Conservation (phyloP, 371 early-diverging fungal genomes). For the Mucor irregularis region DNA sequence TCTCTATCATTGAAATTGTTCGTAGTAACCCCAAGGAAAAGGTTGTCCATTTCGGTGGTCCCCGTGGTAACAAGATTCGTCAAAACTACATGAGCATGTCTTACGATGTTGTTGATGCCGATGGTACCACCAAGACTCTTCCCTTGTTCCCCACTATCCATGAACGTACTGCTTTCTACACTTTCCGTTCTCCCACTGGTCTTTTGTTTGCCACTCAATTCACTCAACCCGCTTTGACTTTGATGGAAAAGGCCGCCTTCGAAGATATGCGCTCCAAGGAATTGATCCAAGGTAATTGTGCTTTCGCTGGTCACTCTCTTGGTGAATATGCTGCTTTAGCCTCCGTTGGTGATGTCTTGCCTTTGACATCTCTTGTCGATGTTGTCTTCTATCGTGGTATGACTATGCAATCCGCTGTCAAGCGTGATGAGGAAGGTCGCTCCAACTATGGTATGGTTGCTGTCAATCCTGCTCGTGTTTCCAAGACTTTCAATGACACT, state of each 20-base stretch:
- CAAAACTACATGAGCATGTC: slow-evolving; percentile 90
- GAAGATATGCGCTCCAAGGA: slow-evolving; percentile 91
- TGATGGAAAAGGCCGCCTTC: slow-evolving; percentile 93
- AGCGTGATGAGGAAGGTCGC: slow-evolving; percentile 78
- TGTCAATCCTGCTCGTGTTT: slow-evolving; percentile 91
- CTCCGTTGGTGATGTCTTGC: slow-evolving; percentile 87
- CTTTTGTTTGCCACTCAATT: slow-evolving; percentile 95
- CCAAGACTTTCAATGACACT: slow-evolving; percentile 83
- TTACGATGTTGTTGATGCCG: slow-evolving; percentile 80
- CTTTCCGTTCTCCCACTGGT: slow-evolving; percentile 91
- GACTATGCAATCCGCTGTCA: slow-evolving; percentile 95
- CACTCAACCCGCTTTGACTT: slow-evolving; percentile 90
- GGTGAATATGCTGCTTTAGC: slow-evolving; percentile 96
- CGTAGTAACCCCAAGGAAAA: slow-evolving; percentile 84
- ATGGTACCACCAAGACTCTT: slow-evolving; percentile 71
- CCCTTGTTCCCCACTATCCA: slow-evolving; percentile 92
- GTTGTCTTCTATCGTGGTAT: slow-evolving; percentile 96
- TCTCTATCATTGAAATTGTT: slow-evolving; percentile 95
- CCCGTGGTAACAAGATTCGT: slow-evolving; percentile 89
- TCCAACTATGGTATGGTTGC: slow-evolving; percentile 96
- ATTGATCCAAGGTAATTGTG: slow-evolving; percentile 79
- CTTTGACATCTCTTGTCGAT: slow-evolving; percentile 87
- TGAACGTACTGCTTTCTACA: slow-evolving; percentile 80
- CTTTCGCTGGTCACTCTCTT: slow-evolving; percentile 95
- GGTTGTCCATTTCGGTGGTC: slow-evolving; percentile 95